Evolutionary conservation across 306 rosid species (phyloP), one percentile per base, ranked within the genome.

Genomic region (Cicer yamashitae): DNA sequence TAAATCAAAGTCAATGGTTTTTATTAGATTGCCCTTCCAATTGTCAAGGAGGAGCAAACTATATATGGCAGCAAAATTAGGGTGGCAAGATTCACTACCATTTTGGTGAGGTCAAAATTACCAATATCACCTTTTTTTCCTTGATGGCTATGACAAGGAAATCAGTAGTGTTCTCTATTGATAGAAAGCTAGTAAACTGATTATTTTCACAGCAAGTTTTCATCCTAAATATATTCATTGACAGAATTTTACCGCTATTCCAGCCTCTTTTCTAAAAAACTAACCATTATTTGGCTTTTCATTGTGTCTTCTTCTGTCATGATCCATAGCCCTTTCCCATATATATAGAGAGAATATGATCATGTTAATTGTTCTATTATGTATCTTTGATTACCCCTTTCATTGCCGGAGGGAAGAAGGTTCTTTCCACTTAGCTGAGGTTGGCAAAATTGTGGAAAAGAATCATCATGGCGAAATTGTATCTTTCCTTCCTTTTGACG

Each of bases 251-350:
- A 37, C 67, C 84, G 14, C 43, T 58, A 64, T 69, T 54, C 60
- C 8, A 74, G 85, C 81, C 84, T 7, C 11, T 25, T 67, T 41
- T 59, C 76, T 74, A 34, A 34, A 37, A 73, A 67, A 44, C 46
- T 10, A 10, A 48, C 6, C 52, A 17, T 56, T 63, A 52, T 58
- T 77, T 73, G 3, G 57, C 51, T 50, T 57, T 41, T 46, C 7
- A 22, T 40, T 8, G 18, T n/a, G 41, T 54, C 7, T 54, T 13
- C 12, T 20, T 34, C 13, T 14, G 6, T 7, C 34, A 52, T 47
- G 51, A 44, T 58, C 41, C 73, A 22, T 50, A n/a, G 22, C 10
- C 67, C n/a, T 30, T 9, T 45, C 8, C 10, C 48, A 11, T 79
- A 79, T 63, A 41, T 69, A 70, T 43, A 54, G 13, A 60, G 37